Evolutionary conservation across 2,329 filamentous ascomycete genomes (phyloP), one percentile per base, ranked within the genome.

Genomic region (Cladophialophora immunda): DNA sequence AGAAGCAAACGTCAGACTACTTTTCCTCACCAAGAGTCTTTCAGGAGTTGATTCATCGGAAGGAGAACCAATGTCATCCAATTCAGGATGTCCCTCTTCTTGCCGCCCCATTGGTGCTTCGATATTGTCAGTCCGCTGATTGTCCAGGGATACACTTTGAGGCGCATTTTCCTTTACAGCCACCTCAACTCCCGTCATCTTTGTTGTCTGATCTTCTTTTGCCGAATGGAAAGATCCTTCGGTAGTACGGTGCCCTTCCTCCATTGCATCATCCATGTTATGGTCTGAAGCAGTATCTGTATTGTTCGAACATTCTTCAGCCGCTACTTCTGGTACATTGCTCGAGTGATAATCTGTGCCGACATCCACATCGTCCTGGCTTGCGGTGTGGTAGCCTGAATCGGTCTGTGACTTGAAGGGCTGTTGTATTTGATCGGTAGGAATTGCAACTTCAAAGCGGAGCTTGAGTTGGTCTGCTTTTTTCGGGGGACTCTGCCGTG

Each of bases 1-100:
- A 19, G 95, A 93, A 41, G 95, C 93, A 80, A 99, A 98, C 66
- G 92, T 97, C 67, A 99, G 85, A 77, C 94, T 98, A 79, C 94
- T 97, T 83, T 98, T 98, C 67, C 94, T 90, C 71, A 96, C 86
- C 32, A 92, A 83, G 1, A 91, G 90, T 71, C 92, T 75, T 59
- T 80, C 81, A 6, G 82, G 82, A 17, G 80, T 82, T 32, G 81
- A 83, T 7, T 75, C 78, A 66, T 82, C 81, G 1, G 82, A 84
- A 19, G 82, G 81, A 19, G 81, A 82, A 50, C 78, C 81, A 30
- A 83, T 80, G 58, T 82, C 81, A 66, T 83, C 81, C 56, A 82
- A 72, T 30, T 73, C 74, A 52, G 75, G 76, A 53, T 80, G 77
- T 19, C 79, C 71, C 29, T 75, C 73, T 38, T 74, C 74, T 29